Evolutionary conservation across 306 rosid species (phyloP).

Genomic region (Cucurbita maxima): DNA sequence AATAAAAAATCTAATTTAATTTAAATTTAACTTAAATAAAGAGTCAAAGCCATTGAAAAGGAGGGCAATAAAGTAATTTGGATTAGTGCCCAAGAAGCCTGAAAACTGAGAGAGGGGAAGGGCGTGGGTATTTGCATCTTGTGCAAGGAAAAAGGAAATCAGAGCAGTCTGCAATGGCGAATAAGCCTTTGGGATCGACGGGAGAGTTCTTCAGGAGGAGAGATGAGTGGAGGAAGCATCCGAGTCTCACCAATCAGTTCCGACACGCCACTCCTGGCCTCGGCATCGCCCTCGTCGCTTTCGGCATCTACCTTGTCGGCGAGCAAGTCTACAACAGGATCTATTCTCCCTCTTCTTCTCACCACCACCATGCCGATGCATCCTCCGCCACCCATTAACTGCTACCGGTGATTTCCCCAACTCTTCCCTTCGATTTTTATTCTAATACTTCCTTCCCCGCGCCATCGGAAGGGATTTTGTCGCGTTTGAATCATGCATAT

Average conservation of each 20-base stretch:
- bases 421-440: not conserved
- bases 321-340: conserved; percentile 56
- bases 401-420: not conserved
- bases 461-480: not conserved
- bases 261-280: conserved; percentile 90
- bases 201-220: conserved; percentile 86
- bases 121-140: not conserved
- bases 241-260: conserved; percentile 58
- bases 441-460: not conserved
- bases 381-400: conserved; percentile 23
- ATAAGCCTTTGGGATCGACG: conserved; percentile 33
- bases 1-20: too few relatives aligned
- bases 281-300: conserved; percentile 83
- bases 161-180: conserved; percentile 19
- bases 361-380: conserved; percentile 12
- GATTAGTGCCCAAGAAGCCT: not conserved
- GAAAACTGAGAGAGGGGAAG: not conserved
- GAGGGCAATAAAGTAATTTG: not conserved
- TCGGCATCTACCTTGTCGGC: conserved; percentile 74
- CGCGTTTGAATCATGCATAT: not conserved
- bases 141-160: not conserved
- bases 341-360: conserved; percentile 26
- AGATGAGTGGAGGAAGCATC: conserved; percentile 96
- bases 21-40: too few relatives aligned
- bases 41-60: not conserved